Evolutionary conservation across 169 alveolate genomes (phyloP).

Genomic region (Fabrea salina): DNA sequence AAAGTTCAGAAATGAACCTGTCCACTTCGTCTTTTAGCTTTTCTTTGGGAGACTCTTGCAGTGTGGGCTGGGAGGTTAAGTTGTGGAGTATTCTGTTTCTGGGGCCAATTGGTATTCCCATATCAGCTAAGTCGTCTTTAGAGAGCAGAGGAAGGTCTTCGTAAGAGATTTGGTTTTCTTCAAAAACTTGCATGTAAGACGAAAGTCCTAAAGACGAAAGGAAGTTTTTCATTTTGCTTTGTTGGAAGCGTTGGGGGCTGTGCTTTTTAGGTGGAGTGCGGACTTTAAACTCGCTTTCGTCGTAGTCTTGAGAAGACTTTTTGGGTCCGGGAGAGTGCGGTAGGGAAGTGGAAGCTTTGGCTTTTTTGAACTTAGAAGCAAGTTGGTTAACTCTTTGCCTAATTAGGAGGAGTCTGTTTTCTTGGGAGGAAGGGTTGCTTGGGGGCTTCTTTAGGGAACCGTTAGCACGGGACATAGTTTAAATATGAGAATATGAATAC

Average conservation of each 20-base stretch:
- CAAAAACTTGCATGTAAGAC: conserved; percentile 6
- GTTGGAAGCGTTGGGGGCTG: neutral
- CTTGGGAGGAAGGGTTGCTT: too few relatives aligned
- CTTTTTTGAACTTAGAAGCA: too few relatives aligned
- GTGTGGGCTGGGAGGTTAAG: neutral
- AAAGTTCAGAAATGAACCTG: neutral
- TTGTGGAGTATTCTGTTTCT: conserved; percentile 43
- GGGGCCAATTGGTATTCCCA: conserved; percentile 59
- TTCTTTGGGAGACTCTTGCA: neutral
- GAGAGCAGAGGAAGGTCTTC: conserved; percentile 43
- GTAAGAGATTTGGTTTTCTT: conserved; percentile 35
- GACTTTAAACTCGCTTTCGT: neutral
- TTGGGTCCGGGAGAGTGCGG: too few relatives aligned
- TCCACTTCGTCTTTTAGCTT: neutral
- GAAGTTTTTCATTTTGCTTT: neutral
- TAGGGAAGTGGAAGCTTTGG: too few relatives aligned
- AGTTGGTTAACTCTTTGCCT: too few relatives aligned
- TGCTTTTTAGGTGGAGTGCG: neutral
- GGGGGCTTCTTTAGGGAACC: too few relatives aligned
- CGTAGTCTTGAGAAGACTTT: too few relatives aligned
- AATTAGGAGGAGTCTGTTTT: too few relatives aligned
- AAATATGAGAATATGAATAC: too few relatives aligned
- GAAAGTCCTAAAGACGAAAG: neutral
- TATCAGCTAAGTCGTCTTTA: conserved; percentile 47
- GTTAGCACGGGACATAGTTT: too few relatives aligned